Evolutionary conservation across 163 green algal genomes (phyloP).

Genomic region (Chlamydomonas reinhardtii): DNA sequence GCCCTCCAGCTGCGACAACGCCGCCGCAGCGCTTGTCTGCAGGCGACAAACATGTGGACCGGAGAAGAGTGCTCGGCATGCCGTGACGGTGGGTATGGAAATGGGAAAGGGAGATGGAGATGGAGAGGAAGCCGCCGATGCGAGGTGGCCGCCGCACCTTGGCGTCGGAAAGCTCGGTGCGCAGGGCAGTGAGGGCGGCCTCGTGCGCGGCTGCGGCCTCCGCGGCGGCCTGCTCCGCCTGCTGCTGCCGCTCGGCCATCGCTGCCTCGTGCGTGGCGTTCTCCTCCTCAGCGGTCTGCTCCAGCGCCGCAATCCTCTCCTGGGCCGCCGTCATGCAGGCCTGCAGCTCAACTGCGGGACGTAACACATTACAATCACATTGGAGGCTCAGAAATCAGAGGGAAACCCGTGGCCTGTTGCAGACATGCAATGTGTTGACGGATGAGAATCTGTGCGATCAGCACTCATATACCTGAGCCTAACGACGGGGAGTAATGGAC

Average conservation of each 20-base stretch:
- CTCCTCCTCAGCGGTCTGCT: conserved; percentile 70
- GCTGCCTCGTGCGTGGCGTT: conserved; percentile 55
- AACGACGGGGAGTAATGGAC: too few species aligned
- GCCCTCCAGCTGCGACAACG: conserved; percentile 66
- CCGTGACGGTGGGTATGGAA: too few species aligned
- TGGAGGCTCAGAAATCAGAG: too few species aligned
- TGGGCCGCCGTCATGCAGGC: conserved; percentile 76
- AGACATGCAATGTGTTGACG: too few species aligned
- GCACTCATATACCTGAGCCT: too few species aligned
- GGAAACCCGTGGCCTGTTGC: too few species aligned
- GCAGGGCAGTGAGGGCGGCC: conserved; percentile 69
- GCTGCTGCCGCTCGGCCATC: background rate
- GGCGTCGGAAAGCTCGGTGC: conserved; percentile 51
- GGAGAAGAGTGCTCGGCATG: too few species aligned
- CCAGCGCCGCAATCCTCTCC: conserved; percentile 75
- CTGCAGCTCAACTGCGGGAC: conserved; percentile 77
- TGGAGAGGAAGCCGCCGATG: too few species aligned
- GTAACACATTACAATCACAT: background rate
- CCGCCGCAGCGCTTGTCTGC: background rate
- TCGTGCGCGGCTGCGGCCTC: conserved; percentile 30
- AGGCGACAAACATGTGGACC: too few species aligned
- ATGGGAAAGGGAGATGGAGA: too few species aligned
- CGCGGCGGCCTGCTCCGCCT: background rate
- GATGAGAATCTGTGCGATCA: too few species aligned
- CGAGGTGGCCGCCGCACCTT: conserved; percentile 41